Evolutionary conservation across 148 eudicot genomes (phyloP), one percentile per base, ranked within the genome.

Genomic region (Chenopodium quinoa): DNA sequence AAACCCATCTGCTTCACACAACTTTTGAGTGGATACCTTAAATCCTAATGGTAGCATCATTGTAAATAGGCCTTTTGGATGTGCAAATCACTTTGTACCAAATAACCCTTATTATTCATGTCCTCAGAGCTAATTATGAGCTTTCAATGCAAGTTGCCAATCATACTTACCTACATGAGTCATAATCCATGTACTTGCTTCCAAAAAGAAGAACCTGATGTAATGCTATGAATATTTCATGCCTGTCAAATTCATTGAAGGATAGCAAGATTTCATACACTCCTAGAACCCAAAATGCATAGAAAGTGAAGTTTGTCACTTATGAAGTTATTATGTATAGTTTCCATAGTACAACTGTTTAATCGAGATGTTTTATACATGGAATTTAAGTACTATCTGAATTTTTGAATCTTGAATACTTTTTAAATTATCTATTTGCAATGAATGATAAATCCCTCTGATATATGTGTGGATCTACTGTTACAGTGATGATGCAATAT

Each of bases 401-500:
- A 14, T 44, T 23, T 20, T 29, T 20, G 27, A 8, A 71, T 12
- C n/a, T 7, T 23, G 8, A 5, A 72, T 46, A 9, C 23, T 20
- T 47, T 46, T 73, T 67, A 2, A 25, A 47, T 2, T 9, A 46
- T 7, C 13, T 72, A 73, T 25, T 73, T 73, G 34, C 16, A n/a
- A 23, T 47, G 58, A 25, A 23, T 10, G 9, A 44, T 5, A 77
- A 48, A 7, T 64, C 74, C 50, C 44, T 73, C 19, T 67, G 1
- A 29, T 29, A 23, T 11, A 58, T 4, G 29, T 19, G 48, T 32
- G 23, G 23, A 71, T 71, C 73, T 37, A 22, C 48, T 25, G 58
- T 58, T 80, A 63, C 62, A 46, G 71, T 80, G 16, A 68, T 80
- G 9, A 68, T 66, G 68, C 34, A 69, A 44, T 3, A 70, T 79